A percentile compares a stretch with the other conserved stretches of the same genome.
Conservation (phyloP, 2,329 filamentous ascomycete species). For the Mycocentrospora acerina region DNA sequence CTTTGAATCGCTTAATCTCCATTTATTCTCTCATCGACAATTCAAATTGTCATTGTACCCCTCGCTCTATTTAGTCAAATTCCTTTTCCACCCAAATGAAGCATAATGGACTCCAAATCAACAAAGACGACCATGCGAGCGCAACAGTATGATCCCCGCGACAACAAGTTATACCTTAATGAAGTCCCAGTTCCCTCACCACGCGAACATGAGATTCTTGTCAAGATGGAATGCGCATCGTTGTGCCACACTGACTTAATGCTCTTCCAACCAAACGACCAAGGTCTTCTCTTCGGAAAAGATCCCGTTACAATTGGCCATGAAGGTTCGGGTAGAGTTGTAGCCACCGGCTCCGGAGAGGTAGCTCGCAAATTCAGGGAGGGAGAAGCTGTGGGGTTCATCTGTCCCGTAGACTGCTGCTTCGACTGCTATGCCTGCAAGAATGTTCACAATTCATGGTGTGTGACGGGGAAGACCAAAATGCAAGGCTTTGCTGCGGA, state of each 20-base stretch:
- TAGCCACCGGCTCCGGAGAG: constrained; percentile 23
- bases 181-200: constrained; percentile 48
- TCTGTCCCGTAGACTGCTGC: constrained; percentile 37
- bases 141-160: constrained; percentile 35
- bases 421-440: constrained; percentile 34
- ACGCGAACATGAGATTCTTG: constrained; percentile 44
- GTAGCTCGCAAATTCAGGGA: constrained; percentile 30
- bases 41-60: no score
- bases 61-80: no score
- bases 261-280: constrained; percentile 39
- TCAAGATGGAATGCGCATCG: constrained; percentile 43
- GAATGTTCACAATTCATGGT: constrained; percentile 32
- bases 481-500: constrained; percentile 33
- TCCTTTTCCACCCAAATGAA: no score
- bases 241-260: constrained; percentile 46
- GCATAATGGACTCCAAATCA: constrained; percentile 16
- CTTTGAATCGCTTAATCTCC: no score
- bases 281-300: constrained; percentile 32
- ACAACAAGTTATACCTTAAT: constrained; percentile 46
- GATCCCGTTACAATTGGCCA: constrained; percentile 39
- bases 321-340: constrained; percentile 34
- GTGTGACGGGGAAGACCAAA: constrained; percentile 29
- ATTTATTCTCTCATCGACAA: no score
- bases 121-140: constrained; percentile 27
- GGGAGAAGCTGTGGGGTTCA: constrained; percentile 36